Evolutionary conservation across 352 stramenopile species (phyloP), one percentile per base, ranked within the genome.

Genomic region (Pythium phragmitis): DNA sequence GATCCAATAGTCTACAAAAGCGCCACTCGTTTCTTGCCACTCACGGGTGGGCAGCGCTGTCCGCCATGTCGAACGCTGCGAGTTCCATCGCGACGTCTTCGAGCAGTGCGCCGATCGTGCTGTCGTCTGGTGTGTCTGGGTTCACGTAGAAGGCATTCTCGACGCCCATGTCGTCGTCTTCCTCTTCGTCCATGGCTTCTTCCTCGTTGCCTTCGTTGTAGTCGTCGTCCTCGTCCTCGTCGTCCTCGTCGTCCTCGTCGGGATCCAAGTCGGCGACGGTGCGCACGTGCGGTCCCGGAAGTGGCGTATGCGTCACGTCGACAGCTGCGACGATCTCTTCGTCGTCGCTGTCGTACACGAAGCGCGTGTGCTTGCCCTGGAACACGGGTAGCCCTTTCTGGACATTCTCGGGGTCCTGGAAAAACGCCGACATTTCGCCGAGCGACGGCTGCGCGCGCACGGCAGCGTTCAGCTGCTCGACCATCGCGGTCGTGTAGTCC

Each of bases 71-170:
- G 49, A 91, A 78, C 3, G 74, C 61, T 26, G 79, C 76, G 60
- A 91, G 80, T 50, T 91, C 80, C 79, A 89, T 89, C 58, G 82
- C 78, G 54, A 91, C 78, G 53, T 91, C 76, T 48, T 89, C 69
- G 54, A 91, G 73, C 50, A 91, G 54, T 28, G 64, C 66, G 36
- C 73, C 69, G 19, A 89, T 69, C 7, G 73, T 56, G 21, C 37
- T 60, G 60, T 88, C 77, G n/a, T 79, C 69, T 49, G 56, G 53
- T 6, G 58, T 52, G 2, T 60, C 36, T 50, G 54, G 51, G 4
- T 64, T 48, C 57, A 67, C 43, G 60, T 81, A 87, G 55, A 82
- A 81, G 34, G 62, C 56, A 39, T 73, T 73, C 42, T 65, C 42
- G 7, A 73, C 67, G 47, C 57, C 67, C 52, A 72, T 56, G 33